Evolutionary conservation across 208 protist species (phyloP).

Genomic region (Acanthamoeba rhysodes): DNA sequence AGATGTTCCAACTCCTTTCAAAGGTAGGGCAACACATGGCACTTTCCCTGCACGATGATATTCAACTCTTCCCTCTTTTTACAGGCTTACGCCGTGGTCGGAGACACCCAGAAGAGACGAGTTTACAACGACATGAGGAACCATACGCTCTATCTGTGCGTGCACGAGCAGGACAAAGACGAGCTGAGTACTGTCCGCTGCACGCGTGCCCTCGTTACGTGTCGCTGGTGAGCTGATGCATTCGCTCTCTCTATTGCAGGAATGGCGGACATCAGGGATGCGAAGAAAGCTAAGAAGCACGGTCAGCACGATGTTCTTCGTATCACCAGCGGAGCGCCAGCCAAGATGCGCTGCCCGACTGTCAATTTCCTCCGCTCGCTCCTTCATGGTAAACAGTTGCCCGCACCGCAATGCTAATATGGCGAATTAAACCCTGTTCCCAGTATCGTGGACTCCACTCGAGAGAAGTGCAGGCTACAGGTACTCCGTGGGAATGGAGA

Average conservation of each 20-base stretch:
- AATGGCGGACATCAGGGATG: conserved; percentile 21
- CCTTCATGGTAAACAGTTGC: neutral
- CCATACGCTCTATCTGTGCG: conserved; percentile 24
- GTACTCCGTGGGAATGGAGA: neutral
- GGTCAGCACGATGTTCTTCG: neutral
- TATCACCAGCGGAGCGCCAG: neutral
- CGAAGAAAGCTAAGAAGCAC: neutral
- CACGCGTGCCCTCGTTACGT: neutral
- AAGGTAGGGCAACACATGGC: neutral
- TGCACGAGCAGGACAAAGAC: neutral
- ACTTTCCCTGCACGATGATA: too few species aligned
- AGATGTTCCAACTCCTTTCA: conserved; percentile 7
- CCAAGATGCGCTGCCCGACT: neutral
- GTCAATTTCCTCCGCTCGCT: neutral
- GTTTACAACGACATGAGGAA: conserved; percentile 23
- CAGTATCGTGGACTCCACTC: neutral
- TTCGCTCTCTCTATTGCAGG: neutral
- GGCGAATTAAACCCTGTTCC: neutral
- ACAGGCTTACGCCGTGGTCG: neutral
- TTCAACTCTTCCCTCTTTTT: neutral
- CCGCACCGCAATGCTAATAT: neutral
- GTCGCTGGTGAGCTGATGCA: neutral
- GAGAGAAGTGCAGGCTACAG: neutral
- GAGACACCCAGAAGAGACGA: neutral
- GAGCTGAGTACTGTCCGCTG: neutral